Evolutionary conservation across 257 asterid species (phyloP).

Genomic region (Solanum chilense): DNA sequence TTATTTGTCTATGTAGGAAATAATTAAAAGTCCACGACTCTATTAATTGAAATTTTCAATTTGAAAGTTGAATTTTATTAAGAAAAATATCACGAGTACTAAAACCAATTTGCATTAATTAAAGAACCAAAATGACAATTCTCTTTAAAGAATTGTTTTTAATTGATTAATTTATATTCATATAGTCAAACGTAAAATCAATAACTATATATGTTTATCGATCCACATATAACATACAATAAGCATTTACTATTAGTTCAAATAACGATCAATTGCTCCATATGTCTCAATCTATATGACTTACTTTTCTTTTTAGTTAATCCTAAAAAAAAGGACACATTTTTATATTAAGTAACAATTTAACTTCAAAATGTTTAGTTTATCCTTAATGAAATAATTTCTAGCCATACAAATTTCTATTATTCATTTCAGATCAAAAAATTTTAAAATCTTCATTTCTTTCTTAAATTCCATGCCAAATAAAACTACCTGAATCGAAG

Average conservation of each 20-base stretch:
- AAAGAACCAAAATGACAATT: neutral
- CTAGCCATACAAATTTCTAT: no score
- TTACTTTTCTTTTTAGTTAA: no score
- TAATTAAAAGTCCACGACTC: neutral
- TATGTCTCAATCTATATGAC: no score
- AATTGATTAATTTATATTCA: neutral
- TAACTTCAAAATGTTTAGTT: no score
- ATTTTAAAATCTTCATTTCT: no score
- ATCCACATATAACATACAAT: neutral
- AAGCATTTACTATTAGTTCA: neutral
- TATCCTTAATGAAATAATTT: no score
- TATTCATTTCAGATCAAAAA: no score
- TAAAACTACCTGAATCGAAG: no score
- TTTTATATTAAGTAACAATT: no score
- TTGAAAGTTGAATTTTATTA: neutral
- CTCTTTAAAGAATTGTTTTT: neutral
- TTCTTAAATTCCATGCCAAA: no score
- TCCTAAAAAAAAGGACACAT: accelerated
- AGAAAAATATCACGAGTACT: neutral
- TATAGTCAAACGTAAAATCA: neutral
- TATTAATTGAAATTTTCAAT: neutral
- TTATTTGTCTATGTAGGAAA: neutral
- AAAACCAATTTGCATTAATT: neutral
- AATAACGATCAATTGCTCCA: neutral
- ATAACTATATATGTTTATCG: neutral